Percentiles rank a stretch among this genome's conserved stretches.
phyloP scores from a whole-genome alignment of 1,139 yeast species.

The Candida sanyaensis region DNA sequence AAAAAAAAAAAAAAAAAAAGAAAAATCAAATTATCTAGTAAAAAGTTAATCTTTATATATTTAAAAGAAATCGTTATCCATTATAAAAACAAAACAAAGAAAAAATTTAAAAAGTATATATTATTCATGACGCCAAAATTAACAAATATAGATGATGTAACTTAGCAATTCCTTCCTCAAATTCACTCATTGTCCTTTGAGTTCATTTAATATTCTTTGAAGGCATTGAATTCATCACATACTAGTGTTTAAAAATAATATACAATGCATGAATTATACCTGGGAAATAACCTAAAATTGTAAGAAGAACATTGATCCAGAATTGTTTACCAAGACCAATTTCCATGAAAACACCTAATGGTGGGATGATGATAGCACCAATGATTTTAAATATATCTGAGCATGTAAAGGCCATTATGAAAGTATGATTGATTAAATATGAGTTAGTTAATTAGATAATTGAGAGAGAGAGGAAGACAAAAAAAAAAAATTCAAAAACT shows the following conservation, averaged over 20 bases:
- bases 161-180: too few relatives aligned
- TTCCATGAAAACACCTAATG: slow-evolving; percentile 74
- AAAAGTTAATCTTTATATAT: too few relatives aligned
- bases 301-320: slow-evolving; percentile 59
- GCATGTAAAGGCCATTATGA: slow-evolving; percentile 51
- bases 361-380: slow-evolving; percentile 67
- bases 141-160: too few relatives aligned
- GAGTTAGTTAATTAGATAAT: neutral
- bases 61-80: too few relatives aligned
- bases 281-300: slow-evolving; percentile 65
- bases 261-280: slow-evolving; percentile 67
- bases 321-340: slow-evolving; percentile 61
- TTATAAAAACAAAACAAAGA: too few relatives aligned
- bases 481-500: neutral
- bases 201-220: too few relatives aligned
- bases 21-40: too few relatives aligned
- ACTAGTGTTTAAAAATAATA: slow-evolving; percentile 35
- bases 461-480: neutral
- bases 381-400: slow-evolving; percentile 62
- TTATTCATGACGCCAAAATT: too few relatives aligned
- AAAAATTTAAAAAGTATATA: too few relatives aligned
- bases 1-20: too few relatives aligned
- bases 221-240: neutral
- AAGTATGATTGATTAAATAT: neutral
- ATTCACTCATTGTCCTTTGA: too few relatives aligned